These are phyloP conservation scores for Sequoiadendron giganteum DNA, from an alignment of 75 land plant genomes.

Conservation along the genomic window DNA sequence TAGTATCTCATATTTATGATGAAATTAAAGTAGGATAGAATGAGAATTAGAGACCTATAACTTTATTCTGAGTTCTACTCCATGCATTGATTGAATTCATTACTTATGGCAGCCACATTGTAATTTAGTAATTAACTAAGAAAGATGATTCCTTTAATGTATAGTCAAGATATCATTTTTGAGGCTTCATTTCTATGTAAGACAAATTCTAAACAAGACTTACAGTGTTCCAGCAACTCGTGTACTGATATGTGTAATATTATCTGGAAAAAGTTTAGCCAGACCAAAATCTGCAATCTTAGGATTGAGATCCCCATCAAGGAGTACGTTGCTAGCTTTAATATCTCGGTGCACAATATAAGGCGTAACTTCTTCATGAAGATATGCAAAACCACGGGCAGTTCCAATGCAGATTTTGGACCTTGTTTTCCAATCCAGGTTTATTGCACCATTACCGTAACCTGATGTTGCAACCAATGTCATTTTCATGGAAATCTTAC, in stretches of 20 bases:
- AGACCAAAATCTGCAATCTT: conserved; percentile 79
- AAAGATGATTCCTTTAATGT: not conserved
- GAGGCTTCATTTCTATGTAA: not conserved
- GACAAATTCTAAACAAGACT: conserved; percentile 17
- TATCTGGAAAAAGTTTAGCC: conserved; percentile 51
- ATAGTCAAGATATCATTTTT: not conserved
- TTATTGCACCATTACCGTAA: not conserved
- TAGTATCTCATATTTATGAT: not conserved
- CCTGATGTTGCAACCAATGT: conserved; percentile 6
- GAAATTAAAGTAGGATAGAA: not conserved
- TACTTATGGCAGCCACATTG: not conserved
- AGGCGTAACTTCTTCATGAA: conserved; percentile 56
- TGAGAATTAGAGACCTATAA: not conserved
- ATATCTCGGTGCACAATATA: conserved; percentile 65
- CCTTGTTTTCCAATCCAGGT: conserved; percentile 38
- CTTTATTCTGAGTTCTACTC: not conserved
- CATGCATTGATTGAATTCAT: not conserved
- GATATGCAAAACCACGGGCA: conserved; percentile 59
- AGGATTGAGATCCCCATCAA: conserved; percentile 51
- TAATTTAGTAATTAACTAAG: not conserved
- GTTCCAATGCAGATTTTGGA: conserved; percentile 50
- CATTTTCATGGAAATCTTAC: not conserved
- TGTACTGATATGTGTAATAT: conserved; percentile 66
- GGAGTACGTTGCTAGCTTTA: conserved; percentile 63
- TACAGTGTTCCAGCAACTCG: conserved; percentile 81